Evolutionary conservation across 192 early-diverging fungal species (phyloP), one percentile per base, ranked within the genome.

Genomic region (Mycoemilia scoparia): DNA sequence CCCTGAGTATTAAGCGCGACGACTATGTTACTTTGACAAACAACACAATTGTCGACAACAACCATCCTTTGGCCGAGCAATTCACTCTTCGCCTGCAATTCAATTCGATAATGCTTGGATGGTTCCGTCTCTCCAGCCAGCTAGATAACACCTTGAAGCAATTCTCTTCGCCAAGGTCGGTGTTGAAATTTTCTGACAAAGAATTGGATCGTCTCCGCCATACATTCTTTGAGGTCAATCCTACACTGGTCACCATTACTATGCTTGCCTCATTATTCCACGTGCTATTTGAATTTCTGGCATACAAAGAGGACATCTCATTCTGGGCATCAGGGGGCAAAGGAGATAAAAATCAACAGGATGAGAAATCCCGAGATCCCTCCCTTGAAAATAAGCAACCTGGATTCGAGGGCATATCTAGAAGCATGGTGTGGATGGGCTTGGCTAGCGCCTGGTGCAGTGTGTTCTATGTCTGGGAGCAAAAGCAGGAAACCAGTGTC

Each of bases 191-290:
- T 27, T 40, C 46, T 7, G 57, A 49, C n/a, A 41, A 46, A 0
- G 67, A 72, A 24, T 36, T 67, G 2, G 70, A 72, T 29, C 57
- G 45, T 24, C 25, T 72, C 32, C 51, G 46, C 32, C 46, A 59
- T 23, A 71, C 69, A 66, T 43, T 71, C 29, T 57, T 59, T 22
- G 69, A 69, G 26, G 62, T 57, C 23, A 69, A 69, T 20, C 69
- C 69, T 7, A 51, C 49, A 4, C 54, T 71, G 57, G 46, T 71
- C 20, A 52, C 33, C 0, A 60, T 71, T 12, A 71, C 69, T 8
- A 47, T 69, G 20, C 17, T 38, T 7, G 69, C 65, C 4, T 59
- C 61, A 40, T 34, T 54, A 0, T 27, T 71, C 31, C 69, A 71
- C 32, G 33, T 61, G 34, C 41, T 71, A 29, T 68, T 71, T 43